Evolutionary conservation across 2,329 filamentous ascomycete genomes (phyloP).

Genomic region (Teratosphaeria gauchensis): DNA sequence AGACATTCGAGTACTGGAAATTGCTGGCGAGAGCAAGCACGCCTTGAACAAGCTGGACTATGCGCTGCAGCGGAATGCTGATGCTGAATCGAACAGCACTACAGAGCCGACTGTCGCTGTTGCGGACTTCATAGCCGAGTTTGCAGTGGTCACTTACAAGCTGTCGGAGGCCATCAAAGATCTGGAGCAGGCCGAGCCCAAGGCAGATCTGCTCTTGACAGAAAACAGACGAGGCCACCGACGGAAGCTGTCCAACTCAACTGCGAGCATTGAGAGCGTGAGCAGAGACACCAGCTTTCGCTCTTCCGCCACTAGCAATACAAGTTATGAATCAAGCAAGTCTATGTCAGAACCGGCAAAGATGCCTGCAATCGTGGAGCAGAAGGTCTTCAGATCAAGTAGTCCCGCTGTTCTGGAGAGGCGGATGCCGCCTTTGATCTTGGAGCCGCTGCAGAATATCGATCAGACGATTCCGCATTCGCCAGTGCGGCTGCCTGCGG

Average conservation of each 20-base stretch:
- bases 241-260: not conserved
- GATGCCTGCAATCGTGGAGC: not conserved
- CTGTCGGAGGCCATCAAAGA: not conserved
- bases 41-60: constrained; percentile 8
- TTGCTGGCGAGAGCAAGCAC: constrained; percentile 4
- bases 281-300: not conserved
- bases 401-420: not conserved
- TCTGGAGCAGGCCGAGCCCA: not conserved
- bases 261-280: not conserved
- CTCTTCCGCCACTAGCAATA: not conserved
- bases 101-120: not conserved
- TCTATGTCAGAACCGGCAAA: not conserved
- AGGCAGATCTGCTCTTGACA: not conserved
- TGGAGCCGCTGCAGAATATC: not conserved
- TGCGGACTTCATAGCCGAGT: not conserved
- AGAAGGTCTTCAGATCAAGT: not conserved
- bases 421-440: not conserved
- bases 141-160: not conserved
- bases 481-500: not conserved
- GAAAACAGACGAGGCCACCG: not conserved
- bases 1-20: constrained; percentile 1
- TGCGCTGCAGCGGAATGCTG: constrained; percentile 1
- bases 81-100: not conserved
- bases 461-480: not conserved
- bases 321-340: not conserved